Evolutionary conservation across 1,139 yeast genomes (phyloP), one percentile per base, ranked within the genome.

Genomic region (Geotrichum klebahnii): DNA sequence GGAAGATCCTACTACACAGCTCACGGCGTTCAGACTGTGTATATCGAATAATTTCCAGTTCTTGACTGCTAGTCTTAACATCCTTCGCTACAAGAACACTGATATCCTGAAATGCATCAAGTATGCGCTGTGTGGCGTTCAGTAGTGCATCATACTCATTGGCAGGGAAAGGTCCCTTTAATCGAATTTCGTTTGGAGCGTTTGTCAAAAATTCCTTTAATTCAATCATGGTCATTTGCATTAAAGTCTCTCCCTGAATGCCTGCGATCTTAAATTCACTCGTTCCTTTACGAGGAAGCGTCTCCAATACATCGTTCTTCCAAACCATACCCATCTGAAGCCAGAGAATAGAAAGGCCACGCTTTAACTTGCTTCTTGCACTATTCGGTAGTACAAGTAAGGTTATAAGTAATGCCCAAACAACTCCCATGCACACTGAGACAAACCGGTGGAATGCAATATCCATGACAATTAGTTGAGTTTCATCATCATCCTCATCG

Each of bases 401-500:
- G 0, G 76, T 62, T 69, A 86, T 77, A 2, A 79, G 63, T 14
- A 87, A 70, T 0, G 95, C 94, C 90, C 94, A 86, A 0, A 82
- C 54, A 2, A 85, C 81, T 20, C 95, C 96, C 29, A 79, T 68
- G 5, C 82, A 73, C 1, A 87, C 95, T 0, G 92, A 80, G 3
- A 82, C 67, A 59, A 84, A 82, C 50, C 96, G 72, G 62, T 86
- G 95, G 61, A 82, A 75, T 0, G 95, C 95, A 64, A 87, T 83
- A 57, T 84, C 88, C n/a, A 73, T 76, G 34, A 85, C 79, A 23
- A 82, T 74, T 2, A 89, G 94, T 47, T 72, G 67, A n/a, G 74
- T 79, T 1, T 86, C 86, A 12, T 87, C 87, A 64, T 84, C 90
- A 49, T 77, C 76, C 43, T 79, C 88, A 57, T 80, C 84, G 34